phyloP scores from a whole-genome alignment of 768 basidiomycete genomes.

The Trametes elegans region DNA sequence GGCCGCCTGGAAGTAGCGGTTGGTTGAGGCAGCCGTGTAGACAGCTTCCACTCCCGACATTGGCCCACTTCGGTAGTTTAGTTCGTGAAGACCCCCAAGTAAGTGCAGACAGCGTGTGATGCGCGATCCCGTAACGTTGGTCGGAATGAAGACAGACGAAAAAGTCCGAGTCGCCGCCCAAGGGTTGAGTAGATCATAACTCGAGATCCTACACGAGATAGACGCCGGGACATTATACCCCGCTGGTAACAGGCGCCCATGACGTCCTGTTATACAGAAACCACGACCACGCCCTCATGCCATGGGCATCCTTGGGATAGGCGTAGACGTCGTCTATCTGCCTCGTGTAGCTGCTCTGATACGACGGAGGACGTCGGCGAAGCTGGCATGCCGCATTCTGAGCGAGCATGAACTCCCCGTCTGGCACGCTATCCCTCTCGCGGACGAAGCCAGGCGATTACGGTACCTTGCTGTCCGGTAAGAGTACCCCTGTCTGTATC shows the following conservation, averaged over 20 bases:
- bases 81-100: not conserved
- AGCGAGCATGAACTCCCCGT: constrained; percentile 42
- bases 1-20: constrained; percentile 43
- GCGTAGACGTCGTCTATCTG: constrained; percentile 60
- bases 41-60: constrained; percentile 27
- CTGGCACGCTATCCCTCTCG: constrained; percentile 38
- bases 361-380: constrained; percentile 42
- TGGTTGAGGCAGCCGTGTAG: constrained; percentile 49
- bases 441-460: constrained; percentile 25
- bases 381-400: constrained; percentile 62
- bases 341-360: constrained; percentile 62
- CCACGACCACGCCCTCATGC: not conserved
- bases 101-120: too few species aligned
- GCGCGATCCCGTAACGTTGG: too few species aligned
- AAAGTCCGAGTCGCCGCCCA: not conserved
- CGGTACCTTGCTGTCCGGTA: constrained; percentile 76
- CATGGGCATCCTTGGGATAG: constrained; percentile 52
- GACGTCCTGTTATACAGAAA: not conserved
- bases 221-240: not conserved
- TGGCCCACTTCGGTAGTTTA: not conserved
- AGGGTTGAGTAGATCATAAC: not conserved
- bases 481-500: constrained; percentile 24
- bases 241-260: not conserved
- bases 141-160: not conserved
- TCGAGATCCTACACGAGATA: constrained; percentile 6